Conservation (phyloP, 163 green algal genomes). For the Prototheca cutis region DNA sequence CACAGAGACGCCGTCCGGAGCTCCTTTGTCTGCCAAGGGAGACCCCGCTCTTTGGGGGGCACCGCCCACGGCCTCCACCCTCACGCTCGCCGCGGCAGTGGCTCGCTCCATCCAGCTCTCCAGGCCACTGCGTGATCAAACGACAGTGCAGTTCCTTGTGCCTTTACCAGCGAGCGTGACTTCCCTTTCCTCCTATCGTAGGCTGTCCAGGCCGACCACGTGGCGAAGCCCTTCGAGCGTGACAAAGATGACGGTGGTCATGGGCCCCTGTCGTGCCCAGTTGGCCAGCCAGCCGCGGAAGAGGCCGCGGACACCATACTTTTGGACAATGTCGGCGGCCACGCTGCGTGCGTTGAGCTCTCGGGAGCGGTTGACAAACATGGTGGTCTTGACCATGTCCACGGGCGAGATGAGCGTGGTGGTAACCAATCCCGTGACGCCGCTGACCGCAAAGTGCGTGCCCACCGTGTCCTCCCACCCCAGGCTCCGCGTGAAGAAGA, state of each 20-base stretch:
- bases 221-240: conserved; percentile 4
- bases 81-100: too few species aligned
- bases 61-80: too few species aligned
- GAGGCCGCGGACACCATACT: conserved; percentile 3
- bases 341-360: conserved; percentile 37
- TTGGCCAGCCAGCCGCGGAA: conserved; percentile 39
- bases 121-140: too few species aligned
- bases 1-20: too few species aligned
- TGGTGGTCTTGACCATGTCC: conserved; percentile 85
- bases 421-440: conserved; percentile 66
- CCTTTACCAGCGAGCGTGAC: too few species aligned
- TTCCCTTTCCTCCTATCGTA: not conserved
- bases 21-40: too few species aligned
- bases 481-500: conserved; percentile 27
- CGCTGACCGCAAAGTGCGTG: conserved; percentile 44
- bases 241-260: conserved; percentile 80
- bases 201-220: not conserved
- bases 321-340: conserved; percentile 35
- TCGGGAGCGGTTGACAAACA: conserved; percentile 56
- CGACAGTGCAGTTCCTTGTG: too few species aligned
- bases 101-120: too few species aligned
- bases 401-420: conserved; percentile 83
- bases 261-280: conserved; percentile 73
- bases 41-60: too few species aligned
- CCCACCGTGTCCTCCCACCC: conserved; percentile 41